Evolutionary conservation across 352 stramenopile species (phyloP).

Genomic region (Pythium folliculosum): DNA sequence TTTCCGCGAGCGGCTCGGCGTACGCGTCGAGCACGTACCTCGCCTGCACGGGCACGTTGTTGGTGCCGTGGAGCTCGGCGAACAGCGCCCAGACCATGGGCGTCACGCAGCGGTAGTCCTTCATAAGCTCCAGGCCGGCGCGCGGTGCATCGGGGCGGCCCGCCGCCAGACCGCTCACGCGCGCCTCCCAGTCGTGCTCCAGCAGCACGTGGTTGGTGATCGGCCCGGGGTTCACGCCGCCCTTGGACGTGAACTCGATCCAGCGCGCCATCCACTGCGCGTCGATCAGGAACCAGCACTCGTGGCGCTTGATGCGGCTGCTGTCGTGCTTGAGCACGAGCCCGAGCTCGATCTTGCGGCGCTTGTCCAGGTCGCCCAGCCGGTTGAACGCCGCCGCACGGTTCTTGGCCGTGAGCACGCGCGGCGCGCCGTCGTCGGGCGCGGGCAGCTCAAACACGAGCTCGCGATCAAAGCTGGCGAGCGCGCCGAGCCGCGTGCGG

Average conservation of each 20-base stretch:
- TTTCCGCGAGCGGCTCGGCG: slow-evolving; percentile 40
- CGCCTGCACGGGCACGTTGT: slow-evolving; percentile 43
- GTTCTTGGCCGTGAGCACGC: slow-evolving; percentile 5
- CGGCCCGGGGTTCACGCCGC: slow-evolving; percentile 50
- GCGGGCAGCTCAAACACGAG: slow-evolving; percentile 54
- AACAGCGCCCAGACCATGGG: slow-evolving; percentile 81
- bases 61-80: slow-evolving; percentile 56
- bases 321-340: slow-evolving; percentile 69
- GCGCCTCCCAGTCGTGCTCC: slow-evolving; percentile 36
- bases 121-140: slow-evolving; percentile 42
- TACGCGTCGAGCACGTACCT: slow-evolving; percentile 55
- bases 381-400: slow-evolving; percentile 23
- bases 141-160: slow-evolving; percentile 49
- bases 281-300: slow-evolving; percentile 80
- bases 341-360: slow-evolving; percentile 62
- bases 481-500: slow-evolving; percentile 41
- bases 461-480: slow-evolving; percentile 39
- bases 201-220: slow-evolving; percentile 73
- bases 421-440: slow-evolving; percentile 2
- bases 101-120: slow-evolving; percentile 69
- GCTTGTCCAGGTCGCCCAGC: slow-evolving; percentile 48
- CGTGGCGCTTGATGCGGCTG: slow-evolving; percentile 47
- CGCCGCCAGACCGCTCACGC: slow-evolving; percentile 30
- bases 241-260: slow-evolving; percentile 54
- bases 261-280: slow-evolving; percentile 65